These are phyloP conservation scores for Melaleuca alternifolia DNA, from an alignment of 345 rosid genomes.

Conservation along the genomic window DNA sequence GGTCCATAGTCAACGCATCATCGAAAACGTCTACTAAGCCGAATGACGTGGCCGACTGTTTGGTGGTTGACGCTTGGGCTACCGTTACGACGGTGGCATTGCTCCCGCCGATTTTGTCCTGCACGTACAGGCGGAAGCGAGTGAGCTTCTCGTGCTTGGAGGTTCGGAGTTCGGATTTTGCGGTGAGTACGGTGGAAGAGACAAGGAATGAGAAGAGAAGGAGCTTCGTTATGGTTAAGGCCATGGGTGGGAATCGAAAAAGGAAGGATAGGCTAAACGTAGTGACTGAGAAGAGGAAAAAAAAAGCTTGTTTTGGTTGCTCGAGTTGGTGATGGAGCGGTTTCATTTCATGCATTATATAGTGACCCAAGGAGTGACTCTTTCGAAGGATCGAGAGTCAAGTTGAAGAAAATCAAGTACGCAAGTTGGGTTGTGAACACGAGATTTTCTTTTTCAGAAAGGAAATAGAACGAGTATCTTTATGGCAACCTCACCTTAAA, in stretches of 20 bases:
- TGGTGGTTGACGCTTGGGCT: background rate
- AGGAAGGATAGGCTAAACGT: background rate
- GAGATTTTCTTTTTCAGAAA: rapidly evolving
- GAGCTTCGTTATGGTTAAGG: background rate
- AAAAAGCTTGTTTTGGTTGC: background rate
- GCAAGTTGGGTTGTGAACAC: background rate
- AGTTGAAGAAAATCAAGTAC: background rate
- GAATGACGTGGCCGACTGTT: background rate
- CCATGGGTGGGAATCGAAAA: background rate
- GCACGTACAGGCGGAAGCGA: background rate
- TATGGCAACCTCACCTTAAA: background rate
- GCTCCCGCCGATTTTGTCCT: background rate
- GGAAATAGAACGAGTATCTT: background rate
- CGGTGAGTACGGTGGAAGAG: background rate
- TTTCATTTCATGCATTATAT: background rate
- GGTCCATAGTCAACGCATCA: background rate
- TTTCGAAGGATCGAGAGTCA: background rate
- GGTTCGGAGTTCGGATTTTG: background rate
- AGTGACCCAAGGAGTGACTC: background rate
- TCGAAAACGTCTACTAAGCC: background rate
- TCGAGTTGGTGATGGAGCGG: background rate
- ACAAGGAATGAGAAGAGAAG: background rate
- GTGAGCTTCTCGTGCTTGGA: background rate
- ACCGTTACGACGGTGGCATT: background rate
- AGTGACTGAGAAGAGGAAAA: background rate